phyloP scores from a whole-genome alignment of 1,139 yeast genomes.

The Eremothecium cymbalariae region DNA sequence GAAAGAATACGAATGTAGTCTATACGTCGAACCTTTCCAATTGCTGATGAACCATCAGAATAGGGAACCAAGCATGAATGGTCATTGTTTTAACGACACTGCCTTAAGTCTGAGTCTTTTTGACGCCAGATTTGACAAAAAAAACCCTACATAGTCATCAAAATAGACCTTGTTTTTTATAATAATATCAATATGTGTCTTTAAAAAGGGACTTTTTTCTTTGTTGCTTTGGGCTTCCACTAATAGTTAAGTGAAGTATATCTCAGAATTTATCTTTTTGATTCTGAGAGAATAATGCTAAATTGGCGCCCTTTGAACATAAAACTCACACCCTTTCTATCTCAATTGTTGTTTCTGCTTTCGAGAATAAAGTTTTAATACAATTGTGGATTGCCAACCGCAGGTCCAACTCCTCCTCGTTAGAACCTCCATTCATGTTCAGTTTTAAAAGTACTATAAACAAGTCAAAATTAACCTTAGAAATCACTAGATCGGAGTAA shows the following conservation, averaged over 20 bases:
- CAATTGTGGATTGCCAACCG: constrained; percentile 48
- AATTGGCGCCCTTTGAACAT: no score
- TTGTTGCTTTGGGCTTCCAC: no score
- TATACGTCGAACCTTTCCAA: constrained; percentile 24
- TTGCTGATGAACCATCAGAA: constrained; percentile 23
- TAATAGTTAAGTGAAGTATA: no score
- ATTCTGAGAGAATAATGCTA: no score
- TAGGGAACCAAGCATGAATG: constrained; percentile 11
- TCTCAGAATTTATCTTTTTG: no score
- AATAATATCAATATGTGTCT: no score
- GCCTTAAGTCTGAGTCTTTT: constrained; percentile 55
- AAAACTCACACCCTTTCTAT: constrained; percentile 36
- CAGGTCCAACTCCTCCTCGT: constrained; percentile 55
- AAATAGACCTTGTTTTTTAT: no score
- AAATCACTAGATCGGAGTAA: constrained; percentile 44
- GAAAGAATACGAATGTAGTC: constrained; percentile 13
- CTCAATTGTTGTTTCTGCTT: constrained; percentile 54
- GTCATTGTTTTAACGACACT: constrained; percentile 22
- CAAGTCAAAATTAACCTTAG: constrained; percentile 54
- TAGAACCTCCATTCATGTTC: constrained; percentile 58
- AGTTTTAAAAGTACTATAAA: constrained; percentile 50
- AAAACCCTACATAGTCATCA: constrained; percentile 48
- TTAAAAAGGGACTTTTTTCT: no score
- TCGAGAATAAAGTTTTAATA: constrained; percentile 32
- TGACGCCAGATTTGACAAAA: constrained; percentile 62